phyloP scores from a whole-genome alignment of 164 flowering plant species.

The Kingdonia uniflora region DNA sequence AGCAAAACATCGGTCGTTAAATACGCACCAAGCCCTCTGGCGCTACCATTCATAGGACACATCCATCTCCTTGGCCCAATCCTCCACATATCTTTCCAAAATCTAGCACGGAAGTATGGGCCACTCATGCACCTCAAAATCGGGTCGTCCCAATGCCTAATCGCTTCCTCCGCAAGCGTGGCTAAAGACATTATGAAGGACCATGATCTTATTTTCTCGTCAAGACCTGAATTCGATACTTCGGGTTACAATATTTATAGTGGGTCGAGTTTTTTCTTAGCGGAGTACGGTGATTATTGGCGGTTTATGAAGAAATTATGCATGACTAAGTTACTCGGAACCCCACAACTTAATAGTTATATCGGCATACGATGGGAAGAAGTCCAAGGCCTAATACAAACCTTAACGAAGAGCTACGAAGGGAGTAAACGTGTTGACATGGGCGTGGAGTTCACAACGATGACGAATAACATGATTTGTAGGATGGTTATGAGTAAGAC shows the following conservation, averaged over 20 bases:
- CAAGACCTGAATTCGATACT: conserved; percentile 17
- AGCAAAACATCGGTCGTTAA: too few relatives aligned
- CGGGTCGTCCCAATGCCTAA: conserved; percentile 23
- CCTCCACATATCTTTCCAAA: conserved; percentile 32
- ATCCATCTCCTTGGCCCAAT: conserved; percentile 29
- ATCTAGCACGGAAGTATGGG: conserved; percentile 26
- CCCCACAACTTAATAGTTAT: conserved; percentile 13
- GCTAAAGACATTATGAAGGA: conserved; percentile 39
- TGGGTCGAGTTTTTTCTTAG: conserved; percentile 19
- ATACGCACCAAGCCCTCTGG: conserved; percentile 33
- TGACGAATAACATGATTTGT: conserved; percentile 20
- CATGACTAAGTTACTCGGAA: conserved; percentile 31
- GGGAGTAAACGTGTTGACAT: conserved; percentile 13
- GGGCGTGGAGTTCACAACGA: conserved; percentile 12
- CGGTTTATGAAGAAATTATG: conserved; percentile 43
- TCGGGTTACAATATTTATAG: conserved; percentile 25
- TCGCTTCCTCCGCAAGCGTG: conserved; percentile 30
- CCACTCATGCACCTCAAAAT: conserved; percentile 26
- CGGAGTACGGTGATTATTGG: conserved; percentile 42
- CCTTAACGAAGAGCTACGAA: conserved; percentile 6
- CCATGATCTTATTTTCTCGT: conserved; percentile 23
- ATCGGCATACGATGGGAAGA: conserved; percentile 17
- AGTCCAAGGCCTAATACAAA: conserved; percentile 12
- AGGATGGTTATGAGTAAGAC: conserved; percentile 23
- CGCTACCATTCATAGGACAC: conserved; percentile 40